Conservation (phyloP, 345 rosid genomes). For the Murraya paniculata region DNA sequence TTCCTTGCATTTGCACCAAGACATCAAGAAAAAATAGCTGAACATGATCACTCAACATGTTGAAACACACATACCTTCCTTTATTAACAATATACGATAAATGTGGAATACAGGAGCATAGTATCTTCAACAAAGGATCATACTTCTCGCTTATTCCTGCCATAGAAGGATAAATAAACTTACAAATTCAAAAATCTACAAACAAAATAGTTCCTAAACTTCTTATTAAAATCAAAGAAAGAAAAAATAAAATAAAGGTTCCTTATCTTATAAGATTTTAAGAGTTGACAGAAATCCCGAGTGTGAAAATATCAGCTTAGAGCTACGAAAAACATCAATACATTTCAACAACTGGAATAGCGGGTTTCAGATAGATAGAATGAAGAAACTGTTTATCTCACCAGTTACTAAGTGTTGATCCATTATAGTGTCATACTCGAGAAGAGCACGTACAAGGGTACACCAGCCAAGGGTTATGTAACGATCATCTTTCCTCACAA, state of each 20-base stretch:
- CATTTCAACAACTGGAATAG: not conserved
- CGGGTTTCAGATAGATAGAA: not conserved
- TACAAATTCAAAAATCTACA: slow-evolving; percentile 9
- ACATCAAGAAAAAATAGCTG: not conserved
- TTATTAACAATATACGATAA: slow-evolving; percentile 38
- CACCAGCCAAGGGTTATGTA: slow-evolving; percentile 83
- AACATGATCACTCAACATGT: not conserved
- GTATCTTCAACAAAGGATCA: slow-evolving; percentile 47
- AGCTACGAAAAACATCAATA: not conserved
- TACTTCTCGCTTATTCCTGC: slow-evolving; percentile 70
- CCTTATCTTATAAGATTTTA: not conserved
- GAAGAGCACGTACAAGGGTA: slow-evolving; percentile 56
- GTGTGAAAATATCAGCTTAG: not conserved
- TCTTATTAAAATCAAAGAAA: not conserved
- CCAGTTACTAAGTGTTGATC: slow-evolving; percentile 54
- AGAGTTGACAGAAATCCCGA: not conserved
- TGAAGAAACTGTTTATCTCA: slow-evolving; percentile 16
- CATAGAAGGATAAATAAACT: slow-evolving; percentile 2
- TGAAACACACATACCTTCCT: slow-evolving; percentile 60
- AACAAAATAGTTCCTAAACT: not conserved
- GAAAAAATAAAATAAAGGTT: not conserved
- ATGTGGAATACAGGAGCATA: slow-evolving; percentile 51
- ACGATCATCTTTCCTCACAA: slow-evolving; percentile 61
- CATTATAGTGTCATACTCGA: slow-evolving; percentile 46
- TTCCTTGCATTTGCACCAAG: not conserved